Conservation (phyloP, 768 basidiomycete genomes). For the Auricularia sp. region DNA sequence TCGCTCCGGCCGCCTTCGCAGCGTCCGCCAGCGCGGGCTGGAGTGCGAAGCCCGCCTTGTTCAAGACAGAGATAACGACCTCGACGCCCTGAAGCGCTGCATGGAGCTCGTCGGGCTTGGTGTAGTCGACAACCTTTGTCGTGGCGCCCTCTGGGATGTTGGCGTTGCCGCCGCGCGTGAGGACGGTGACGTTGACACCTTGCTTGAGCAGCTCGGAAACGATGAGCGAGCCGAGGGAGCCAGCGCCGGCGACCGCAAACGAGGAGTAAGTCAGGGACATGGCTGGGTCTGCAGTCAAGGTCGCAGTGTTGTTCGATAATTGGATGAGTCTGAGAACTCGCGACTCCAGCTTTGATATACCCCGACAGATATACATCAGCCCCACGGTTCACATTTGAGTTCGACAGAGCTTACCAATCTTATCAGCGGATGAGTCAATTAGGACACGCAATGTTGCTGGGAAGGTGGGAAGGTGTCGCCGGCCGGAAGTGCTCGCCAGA, state of each 20-base stretch:
- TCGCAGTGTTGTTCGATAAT: too few species aligned
- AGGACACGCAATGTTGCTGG: too few species aligned
- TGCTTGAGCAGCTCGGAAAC: not conserved
- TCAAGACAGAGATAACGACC: not conserved
- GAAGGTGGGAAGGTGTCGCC: too few species aligned
- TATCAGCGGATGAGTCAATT: too few species aligned
- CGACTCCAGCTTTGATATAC: too few species aligned
- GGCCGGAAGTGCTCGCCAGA: too few species aligned
- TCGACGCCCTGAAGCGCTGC: not conserved
- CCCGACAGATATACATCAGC: too few species aligned
- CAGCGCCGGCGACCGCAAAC: not conserved
- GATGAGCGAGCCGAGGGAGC: not conserved
- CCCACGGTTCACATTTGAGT: too few species aligned
- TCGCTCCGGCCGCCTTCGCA: slow-evolving; percentile 17
- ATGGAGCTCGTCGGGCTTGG: not conserved
- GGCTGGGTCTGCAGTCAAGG: too few species aligned
- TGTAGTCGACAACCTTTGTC: not conserved
- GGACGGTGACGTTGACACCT: not conserved
- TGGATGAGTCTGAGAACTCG: too few species aligned
- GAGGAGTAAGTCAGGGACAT: not conserved
- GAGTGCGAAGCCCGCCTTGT: not conserved
- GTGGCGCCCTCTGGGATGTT: not conserved
- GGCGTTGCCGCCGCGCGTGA: not conserved
- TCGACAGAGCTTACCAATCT: too few species aligned
- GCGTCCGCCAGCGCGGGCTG: slow-evolving; percentile 14